These are phyloP conservation scores for Pythium aphanidermatum DNA, from an alignment of 352 stramenopile species.

Conservation along the genomic window DNA sequence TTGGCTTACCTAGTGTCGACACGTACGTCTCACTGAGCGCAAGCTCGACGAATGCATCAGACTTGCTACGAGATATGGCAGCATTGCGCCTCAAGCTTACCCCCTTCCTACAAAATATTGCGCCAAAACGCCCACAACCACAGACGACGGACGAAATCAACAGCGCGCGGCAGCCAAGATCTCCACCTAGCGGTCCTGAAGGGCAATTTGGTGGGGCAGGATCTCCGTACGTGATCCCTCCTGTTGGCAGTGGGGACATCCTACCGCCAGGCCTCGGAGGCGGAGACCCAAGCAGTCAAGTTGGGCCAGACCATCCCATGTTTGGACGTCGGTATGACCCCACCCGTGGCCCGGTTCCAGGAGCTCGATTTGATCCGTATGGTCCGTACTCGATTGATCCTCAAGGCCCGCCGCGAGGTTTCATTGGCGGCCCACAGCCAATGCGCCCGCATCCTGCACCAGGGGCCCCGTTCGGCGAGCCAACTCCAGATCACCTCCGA, in stretches of 20 bases:
- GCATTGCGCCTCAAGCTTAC: constrained; percentile 40
- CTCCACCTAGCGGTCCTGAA: constrained; percentile 1
- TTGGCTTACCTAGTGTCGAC: constrained; percentile 33
- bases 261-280: constrained; percentile 54
- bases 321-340: constrained; percentile 61
- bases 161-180: not conserved
- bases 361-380: constrained; percentile 80
- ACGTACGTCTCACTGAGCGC: constrained; percentile 27
- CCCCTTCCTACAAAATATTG: constrained; percentile 50
- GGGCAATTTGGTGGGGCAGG: constrained; percentile 1
- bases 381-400: constrained; percentile 51
- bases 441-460: constrained; percentile 36
- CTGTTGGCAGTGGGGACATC: constrained; percentile 57
- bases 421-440: constrained; percentile 25
- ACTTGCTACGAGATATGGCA: constrained; percentile 44
- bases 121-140: no score
- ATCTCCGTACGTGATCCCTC: constrained; percentile 31
- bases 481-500: constrained; percentile 71
- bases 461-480: constrained; percentile 62
- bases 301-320: constrained; percentile 67
- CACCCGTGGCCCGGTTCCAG: constrained; percentile 51
- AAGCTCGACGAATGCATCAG: constrained; percentile 25
- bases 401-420: constrained; percentile 33
- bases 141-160: no score
- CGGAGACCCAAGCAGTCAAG: constrained; percentile 60